phyloP scores from a whole-genome alignment of 148 eudicot species.

The Talinum fruticosum region DNA sequence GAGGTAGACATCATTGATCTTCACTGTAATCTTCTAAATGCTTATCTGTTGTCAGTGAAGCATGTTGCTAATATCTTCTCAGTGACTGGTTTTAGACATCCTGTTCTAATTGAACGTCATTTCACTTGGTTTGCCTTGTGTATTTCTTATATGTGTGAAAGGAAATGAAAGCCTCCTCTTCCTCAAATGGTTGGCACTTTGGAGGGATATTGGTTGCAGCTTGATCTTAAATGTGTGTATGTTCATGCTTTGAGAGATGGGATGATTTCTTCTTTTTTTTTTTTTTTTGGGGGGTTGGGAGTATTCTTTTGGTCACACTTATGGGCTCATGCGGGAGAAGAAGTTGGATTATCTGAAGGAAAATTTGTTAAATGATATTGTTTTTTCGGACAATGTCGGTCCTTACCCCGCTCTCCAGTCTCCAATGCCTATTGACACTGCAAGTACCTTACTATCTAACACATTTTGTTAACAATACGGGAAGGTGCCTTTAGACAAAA shows the following conservation, averaged over 20 bases:
- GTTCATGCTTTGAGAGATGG: neutral
- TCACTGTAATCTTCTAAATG: slow-evolving; percentile 1
- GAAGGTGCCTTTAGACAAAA: too few species aligned
- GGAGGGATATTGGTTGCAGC: neutral
- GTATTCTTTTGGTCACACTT: neutral
- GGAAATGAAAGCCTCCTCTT: neutral
- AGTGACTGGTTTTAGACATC: neutral
- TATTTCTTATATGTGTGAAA: neutral
- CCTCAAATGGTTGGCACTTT: neutral
- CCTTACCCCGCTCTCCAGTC: too few species aligned
- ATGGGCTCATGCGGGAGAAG: neutral
- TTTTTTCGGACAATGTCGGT: too few species aligned
- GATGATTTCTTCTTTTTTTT: neutral
- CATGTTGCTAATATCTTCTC: neutral
- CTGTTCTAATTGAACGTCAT: neutral
- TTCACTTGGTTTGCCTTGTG: slow-evolving; percentile 3
- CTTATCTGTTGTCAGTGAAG: neutral
- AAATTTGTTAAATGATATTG: neutral
- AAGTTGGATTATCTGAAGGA: neutral
- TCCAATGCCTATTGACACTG: too few species aligned
- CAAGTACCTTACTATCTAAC: too few species aligned
- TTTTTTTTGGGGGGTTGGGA: neutral
- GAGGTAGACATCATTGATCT: slow-evolving; percentile 50
- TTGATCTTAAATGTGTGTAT: neutral
- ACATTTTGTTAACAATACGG: too few species aligned